Evolutionary conservation across 257 asterid genomes (phyloP).

Genomic region (Thymus quinquecostatus): DNA sequence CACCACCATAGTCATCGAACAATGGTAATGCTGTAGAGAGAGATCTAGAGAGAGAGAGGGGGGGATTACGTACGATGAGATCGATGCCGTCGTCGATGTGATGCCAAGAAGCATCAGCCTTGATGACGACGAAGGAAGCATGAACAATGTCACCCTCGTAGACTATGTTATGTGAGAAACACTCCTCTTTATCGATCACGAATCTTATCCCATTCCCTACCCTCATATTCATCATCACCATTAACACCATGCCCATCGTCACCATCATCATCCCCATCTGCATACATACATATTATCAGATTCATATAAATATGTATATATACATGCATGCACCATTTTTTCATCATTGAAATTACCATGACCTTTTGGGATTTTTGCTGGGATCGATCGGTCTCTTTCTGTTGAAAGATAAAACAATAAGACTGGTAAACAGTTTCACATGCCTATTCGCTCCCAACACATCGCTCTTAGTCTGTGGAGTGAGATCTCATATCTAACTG

Average conservation of each 20-base stretch:
- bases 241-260: neutral
- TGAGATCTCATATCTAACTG: neutral
- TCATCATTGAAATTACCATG: neutral
- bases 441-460: neutral
- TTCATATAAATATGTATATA: too few species aligned
- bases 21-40: neutral
- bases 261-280: neutral
- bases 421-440: too few species aligned
- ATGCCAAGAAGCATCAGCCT: slow-evolving; percentile 68
- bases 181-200: slow-evolving; percentile 75
- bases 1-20: too few species aligned
- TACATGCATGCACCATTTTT: too few species aligned
- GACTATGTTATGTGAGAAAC: slow-evolving; percentile 63
- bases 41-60: neutral
- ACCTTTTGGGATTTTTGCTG: neutral
- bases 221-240: slow-evolving; percentile 11
- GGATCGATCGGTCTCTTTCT: neutral
- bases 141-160: slow-evolving; percentile 74
- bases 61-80: slow-evolving; percentile 54
- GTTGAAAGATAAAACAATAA: too few species aligned
- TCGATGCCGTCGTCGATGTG: slow-evolving; percentile 66
- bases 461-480: neutral
- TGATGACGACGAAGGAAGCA: slow-evolving; percentile 77
- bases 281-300: neutral
- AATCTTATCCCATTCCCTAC: slow-evolving; percentile 69